Base-by-base conservation (phyloP, 495 filamentous ascomycete species). In the Diplogelasinospora grovesii region DNA sequence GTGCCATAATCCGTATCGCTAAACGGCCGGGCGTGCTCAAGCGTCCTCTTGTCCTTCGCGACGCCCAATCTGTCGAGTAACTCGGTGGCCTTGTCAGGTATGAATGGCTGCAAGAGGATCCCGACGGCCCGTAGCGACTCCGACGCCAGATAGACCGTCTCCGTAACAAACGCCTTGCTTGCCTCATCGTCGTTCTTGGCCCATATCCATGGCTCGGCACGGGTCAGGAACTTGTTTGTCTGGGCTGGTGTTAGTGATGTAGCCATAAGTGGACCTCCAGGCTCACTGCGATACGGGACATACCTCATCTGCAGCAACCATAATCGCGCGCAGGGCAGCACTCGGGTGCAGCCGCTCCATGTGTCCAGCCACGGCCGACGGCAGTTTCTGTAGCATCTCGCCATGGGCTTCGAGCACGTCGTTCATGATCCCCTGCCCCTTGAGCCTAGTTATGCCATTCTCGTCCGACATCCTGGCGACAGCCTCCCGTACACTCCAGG, bases 81-180 rank as follows among this genome's bases (percentile, higher is more conserved):
- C 49, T 81, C 69, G 23, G 63, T 57, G 31, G 85, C 71, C 60
- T 90, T 95, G n/a, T 61, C 69, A 3, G 92, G 92, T 73, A 97
- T 89, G 54, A 83, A 89, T 3, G 92, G 89, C 59, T 95, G 90
- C 21, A 98, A 65, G 24, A 97, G 65, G 40, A 97, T 95, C 7
- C 81, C 87, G 3, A 66, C 62, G 23, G 96, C 75, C 15, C 92
- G 81, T 28, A 96, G 56, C n/a, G 80, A 75, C 57, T 98, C 92
- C 2, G 79, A 77, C 36, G 71, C 68, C 23, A 84, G 69, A 56
- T 76, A 95, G 28, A 98, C 63, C 27, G 73, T 68, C 41, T 53
- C 54, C 7, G 73, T 29, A 4, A 56, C 40, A 3, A 31, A 15
- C 13, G 2, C 36, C 2, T 24, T 38, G 8, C 37, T 30, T 16